Evolutionary conservation across 1,284 basidiomycete species (phyloP), one percentile per base, ranked within the genome.

Genomic region (Apiotrichum laibachii): DNA sequence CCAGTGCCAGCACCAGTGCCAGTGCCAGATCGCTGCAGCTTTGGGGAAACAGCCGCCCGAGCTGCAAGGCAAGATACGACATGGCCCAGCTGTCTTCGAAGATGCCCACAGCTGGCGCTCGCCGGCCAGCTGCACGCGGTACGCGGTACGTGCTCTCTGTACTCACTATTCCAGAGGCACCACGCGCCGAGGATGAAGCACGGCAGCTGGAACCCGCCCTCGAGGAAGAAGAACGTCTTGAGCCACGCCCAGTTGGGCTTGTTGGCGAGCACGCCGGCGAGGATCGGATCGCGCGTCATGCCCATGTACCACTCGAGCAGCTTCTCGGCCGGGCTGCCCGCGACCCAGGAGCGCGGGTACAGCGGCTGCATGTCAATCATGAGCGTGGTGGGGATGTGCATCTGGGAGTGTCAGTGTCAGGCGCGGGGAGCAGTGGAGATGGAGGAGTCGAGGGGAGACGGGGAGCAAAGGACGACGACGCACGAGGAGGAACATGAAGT

Each of bases 181-280:
- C 79, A 79, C 43, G 86, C 80, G 15, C 88, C 88, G 13, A 90
- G 59, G 35, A 89, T 68, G 70, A 91, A 91, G 0, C 86, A 82
- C 0, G 90, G 89, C 0, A 91, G 73, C 72, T 92, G 90, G 73
- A 92, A 89, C 47, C 85, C 63, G 0, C 86, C 61, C 57, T 76
- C 68, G 40, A 75, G 59, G 11, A 51, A 62, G 22, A 77, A 64
- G 57, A 75, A 77, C 15, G 60, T 62, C 42, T 61, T 66, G 50
- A 77, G 61, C 76, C 76, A 79, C 10, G 53, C 65, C 67, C 72
- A 72, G 10, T 63, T 66, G 5, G 53, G 58, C 1, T 61, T 55
- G 0, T 58, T 61, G 7, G 49, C 58, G 18, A 65, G 45, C n/a
- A 68, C 70, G 4, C 72, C 72, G 10, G 56, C 50, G 15, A 79